These are phyloP conservation scores for Elsinoe necatrix DNA, from an alignment of 2,329 filamentous ascomycete genomes.

Conservation along the genomic window DNA sequence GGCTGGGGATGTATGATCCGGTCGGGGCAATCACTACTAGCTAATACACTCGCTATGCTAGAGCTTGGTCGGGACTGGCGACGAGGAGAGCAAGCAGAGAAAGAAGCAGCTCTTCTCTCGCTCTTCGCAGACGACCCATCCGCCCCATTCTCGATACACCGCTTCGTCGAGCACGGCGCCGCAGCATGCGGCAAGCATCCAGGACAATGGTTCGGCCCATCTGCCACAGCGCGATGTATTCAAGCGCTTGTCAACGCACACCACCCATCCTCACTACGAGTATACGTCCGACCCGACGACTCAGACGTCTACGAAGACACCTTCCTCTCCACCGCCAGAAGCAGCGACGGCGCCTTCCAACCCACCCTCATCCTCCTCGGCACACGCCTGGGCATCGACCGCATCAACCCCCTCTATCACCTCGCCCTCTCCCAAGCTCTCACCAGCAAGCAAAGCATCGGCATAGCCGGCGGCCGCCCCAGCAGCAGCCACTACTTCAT, in stretches of 20 bases:
- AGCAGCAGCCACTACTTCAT: constrained; percentile 79
- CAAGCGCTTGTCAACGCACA: constrained; percentile 69
- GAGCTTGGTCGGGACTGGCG: constrained; percentile 81
- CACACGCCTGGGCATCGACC: constrained; percentile 83
- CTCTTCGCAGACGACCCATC: constrained; percentile 79
- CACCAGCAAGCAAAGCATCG: constrained; percentile 85
- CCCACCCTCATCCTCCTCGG: constrained; percentile 86
- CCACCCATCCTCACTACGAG: constrained; percentile 55
- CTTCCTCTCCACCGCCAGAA: constrained; percentile 68
- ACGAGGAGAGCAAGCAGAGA: constrained; percentile 44
- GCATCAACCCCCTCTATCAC: constrained; percentile 91
- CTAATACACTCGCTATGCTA: constrained; percentile 69
- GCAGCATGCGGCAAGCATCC: constrained; percentile 85
- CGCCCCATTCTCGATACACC: constrained; percentile 90
- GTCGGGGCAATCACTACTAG: constrained; percentile 85
- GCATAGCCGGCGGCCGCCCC: constrained; percentile 89
- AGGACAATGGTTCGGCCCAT: constrained; percentile 98
- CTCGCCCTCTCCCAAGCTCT: constrained; percentile 79
- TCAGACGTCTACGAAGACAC: constrained; percentile 89
- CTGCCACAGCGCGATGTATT: constrained; percentile 87
- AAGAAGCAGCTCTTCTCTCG: constrained; percentile 62
- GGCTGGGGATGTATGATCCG: constrained; percentile 99
- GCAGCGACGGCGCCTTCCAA: constrained; percentile 57
- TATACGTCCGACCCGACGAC: constrained; percentile 84
- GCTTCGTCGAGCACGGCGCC: constrained; percentile 83